Evolutionary conservation across 768 basidiomycete species (phyloP).

Genomic region (Lactarius psammicola): DNA sequence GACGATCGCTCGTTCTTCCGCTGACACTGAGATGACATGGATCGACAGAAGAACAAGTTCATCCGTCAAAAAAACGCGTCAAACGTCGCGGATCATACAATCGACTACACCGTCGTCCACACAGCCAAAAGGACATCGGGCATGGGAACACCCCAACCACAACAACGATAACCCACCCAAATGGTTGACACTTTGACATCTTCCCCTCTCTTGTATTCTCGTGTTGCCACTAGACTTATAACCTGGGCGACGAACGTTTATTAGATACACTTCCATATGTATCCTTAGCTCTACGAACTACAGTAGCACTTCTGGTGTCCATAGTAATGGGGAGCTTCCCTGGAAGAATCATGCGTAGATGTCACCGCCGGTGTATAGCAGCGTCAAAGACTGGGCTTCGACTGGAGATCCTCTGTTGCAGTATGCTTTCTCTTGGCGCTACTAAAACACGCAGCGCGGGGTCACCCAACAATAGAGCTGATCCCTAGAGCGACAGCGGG

Average conservation of each 20-base stretch:
- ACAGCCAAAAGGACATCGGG: background rate
- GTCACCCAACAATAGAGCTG: conserved; percentile 6
- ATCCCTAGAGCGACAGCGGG: conserved; percentile 18
- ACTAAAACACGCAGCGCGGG: background rate
- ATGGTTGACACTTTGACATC: background rate
- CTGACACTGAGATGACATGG: background rate
- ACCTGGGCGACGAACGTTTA: background rate
- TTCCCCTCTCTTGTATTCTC: background rate
- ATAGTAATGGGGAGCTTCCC: background rate
- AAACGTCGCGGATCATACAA: background rate
- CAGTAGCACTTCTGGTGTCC: background rate
- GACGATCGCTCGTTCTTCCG: background rate
- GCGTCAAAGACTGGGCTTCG: background rate
- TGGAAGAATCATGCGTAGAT: background rate
- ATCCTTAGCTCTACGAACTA: background rate
- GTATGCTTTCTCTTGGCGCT: background rate
- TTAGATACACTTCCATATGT: background rate
- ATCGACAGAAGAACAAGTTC: background rate
- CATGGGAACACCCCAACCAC: background rate
- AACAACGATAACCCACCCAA: background rate
- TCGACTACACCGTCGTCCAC: background rate
- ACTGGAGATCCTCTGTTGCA: background rate
- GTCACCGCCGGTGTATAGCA: background rate
- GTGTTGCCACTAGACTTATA: background rate
- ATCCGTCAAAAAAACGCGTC: background rate